A percentile compares a stretch with the other conserved stretches of the same genome.
Conservation (phyloP, 495 filamentous ascomycete genomes). For the Xylona heveae region DNA sequence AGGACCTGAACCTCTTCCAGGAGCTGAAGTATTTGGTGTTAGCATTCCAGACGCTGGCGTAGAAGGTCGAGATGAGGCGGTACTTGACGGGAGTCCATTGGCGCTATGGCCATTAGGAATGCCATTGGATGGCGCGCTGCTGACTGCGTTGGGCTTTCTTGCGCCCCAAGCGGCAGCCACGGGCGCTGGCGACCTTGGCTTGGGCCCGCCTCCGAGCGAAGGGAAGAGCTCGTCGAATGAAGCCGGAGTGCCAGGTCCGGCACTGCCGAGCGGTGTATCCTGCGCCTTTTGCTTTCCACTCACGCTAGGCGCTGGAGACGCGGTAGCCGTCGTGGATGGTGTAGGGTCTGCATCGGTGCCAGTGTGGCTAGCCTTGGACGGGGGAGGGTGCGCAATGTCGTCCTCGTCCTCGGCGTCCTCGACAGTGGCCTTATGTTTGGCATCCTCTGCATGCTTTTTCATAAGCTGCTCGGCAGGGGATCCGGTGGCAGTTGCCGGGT, state of each 20-base stretch:
- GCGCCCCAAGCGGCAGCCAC: constrained; percentile 47
- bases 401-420: constrained; percentile 70
- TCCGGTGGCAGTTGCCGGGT: too few species aligned
- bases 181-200: constrained; percentile 31
- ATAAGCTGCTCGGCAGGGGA: constrained; percentile 57
- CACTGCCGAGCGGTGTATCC: constrained; percentile 12
- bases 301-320: constrained; percentile 29
- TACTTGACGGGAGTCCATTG: constrained; percentile 19
- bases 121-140: constrained; percentile 41
- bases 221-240: constrained; percentile 82
- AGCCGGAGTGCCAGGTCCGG: constrained; percentile 32
- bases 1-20: constrained; percentile 19
- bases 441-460: constrained; percentile 48
- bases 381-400: constrained; percentile 37
- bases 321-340: constrained; percentile 17
- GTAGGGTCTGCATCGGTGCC: constrained; percentile 12
- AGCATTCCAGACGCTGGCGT: constrained; percentile 33
- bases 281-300: constrained; percentile 38
- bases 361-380: constrained; percentile 19
- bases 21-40: constrained; percentile 25
- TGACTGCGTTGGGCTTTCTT: constrained; percentile 28
- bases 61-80: constrained; percentile 27
- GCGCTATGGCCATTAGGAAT: constrained; percentile 22
- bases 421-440: constrained; percentile 44
- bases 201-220: constrained; percentile 53